These are phyloP conservation scores for Xylaria sp. DNA, from an alignment of 2,329 filamentous ascomycete genomes.

Conservation along the genomic window DNA sequence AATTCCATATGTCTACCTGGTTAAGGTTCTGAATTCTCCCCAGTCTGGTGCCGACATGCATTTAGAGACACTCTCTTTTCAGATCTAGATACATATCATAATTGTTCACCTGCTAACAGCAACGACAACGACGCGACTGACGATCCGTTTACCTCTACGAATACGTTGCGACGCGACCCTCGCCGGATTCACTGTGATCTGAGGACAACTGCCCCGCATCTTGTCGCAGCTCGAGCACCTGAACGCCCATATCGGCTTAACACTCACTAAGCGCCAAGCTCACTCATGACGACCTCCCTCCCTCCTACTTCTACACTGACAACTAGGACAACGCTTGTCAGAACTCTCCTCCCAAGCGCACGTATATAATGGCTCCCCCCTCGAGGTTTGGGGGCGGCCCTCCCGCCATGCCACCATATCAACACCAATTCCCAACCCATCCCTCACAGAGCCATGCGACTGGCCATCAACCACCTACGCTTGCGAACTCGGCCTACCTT, in stretches of 20 bases:
- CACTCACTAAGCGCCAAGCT: constrained; percentile 5
- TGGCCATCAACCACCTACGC: constrained; percentile 56
- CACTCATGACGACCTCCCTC: constrained; percentile 18
- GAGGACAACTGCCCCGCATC: background rate
- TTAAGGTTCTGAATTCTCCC: background rate
- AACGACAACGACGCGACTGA: background rate
- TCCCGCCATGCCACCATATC: constrained; percentile 49
- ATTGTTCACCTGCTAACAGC: background rate
- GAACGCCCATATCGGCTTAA: background rate
- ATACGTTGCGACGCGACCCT: background rate
- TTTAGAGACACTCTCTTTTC: background rate
- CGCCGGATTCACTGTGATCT: background rate
- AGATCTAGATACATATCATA: background rate
- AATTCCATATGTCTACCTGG: background rate
- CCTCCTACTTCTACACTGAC: constrained; percentile 13
- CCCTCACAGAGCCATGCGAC: constrained; percentile 53
- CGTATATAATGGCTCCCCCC: constrained; percentile 40
- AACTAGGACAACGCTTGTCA: constrained; percentile 13
- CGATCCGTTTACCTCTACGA: background rate
- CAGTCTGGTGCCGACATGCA: background rate
- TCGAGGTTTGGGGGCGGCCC: constrained; percentile 52
- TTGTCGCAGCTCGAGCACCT: background rate
- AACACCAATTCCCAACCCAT: constrained; percentile 57
- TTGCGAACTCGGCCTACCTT: constrained; percentile 71
- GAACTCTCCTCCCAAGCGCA: constrained; percentile 1